Evolutionary conservation across 139 green algal species (phyloP).

Genomic region (Micractinium conductrix): DNA sequence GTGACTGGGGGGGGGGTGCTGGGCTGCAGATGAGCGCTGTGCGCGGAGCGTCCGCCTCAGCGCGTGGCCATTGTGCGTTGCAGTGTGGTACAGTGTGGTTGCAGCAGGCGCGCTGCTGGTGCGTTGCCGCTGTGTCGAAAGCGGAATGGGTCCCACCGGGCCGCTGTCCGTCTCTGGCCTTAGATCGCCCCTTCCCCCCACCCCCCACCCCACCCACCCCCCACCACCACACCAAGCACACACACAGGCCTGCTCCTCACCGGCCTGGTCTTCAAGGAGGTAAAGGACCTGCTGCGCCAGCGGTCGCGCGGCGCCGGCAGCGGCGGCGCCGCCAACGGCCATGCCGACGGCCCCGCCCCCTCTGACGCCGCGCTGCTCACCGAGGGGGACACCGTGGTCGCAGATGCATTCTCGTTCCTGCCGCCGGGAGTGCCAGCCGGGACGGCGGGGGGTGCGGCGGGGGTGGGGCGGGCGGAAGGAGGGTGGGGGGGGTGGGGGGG

Average conservation of each 20-base stretch:
- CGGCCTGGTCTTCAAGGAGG: conserved; percentile 55
- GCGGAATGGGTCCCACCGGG: too few species aligned
- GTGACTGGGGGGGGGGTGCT: too few species aligned
- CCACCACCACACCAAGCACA: too few species aligned
- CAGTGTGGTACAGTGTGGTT: too few species aligned
- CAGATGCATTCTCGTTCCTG: conserved; percentile 30
- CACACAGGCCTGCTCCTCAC: conserved; percentile 63
- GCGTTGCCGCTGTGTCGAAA: too few species aligned
- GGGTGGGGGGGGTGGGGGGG: background rate
- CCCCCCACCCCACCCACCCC: too few species aligned
- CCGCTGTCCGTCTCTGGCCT: too few species aligned
- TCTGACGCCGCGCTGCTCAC: background rate
- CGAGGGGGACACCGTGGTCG: background rate
- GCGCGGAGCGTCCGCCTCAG: too few species aligned
- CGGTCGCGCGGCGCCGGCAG: background rate
- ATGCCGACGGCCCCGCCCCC: background rate
- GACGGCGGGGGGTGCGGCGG: background rate
- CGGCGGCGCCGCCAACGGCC: background rate
- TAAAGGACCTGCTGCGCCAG: conserved; percentile 19
- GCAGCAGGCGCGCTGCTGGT: too few species aligned
- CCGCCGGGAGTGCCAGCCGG: conserved; percentile 15
- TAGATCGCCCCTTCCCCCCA: too few species aligned
- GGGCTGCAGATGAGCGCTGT: too few species aligned
- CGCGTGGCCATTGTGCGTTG: too few species aligned
- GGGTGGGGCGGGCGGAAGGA: background rate